phyloP scores from a whole-genome alignment of 1,284 basidiomycete species.

The Phellinidium pouzarii region DNA sequence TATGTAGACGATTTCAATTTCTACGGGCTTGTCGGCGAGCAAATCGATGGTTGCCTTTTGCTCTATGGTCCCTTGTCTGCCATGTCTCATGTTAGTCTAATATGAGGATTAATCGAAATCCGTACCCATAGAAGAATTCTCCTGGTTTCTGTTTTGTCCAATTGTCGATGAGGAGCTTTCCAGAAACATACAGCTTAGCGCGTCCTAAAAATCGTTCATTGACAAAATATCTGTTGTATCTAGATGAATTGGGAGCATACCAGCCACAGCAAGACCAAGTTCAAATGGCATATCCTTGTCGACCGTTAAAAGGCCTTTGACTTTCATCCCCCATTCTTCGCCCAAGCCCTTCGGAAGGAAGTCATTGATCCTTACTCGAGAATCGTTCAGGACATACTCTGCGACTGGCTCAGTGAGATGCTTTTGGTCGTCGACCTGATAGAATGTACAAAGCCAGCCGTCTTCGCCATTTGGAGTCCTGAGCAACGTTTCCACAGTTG shows the following conservation, averaged over 20 bases:
- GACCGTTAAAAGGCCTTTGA: constrained; percentile 38
- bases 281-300: constrained; percentile 40
- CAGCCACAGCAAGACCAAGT: constrained; percentile 51
- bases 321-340: constrained; percentile 43
- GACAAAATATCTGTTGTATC: neutral
- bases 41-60: constrained; percentile 46
- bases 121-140: constrained; percentile 61
- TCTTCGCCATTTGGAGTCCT: constrained; percentile 42
- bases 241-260: constrained; percentile 24
- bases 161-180: constrained; percentile 57
- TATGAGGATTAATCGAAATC: constrained; percentile 5
- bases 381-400: constrained; percentile 49
- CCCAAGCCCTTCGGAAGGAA: constrained; percentile 49
- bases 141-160: constrained; percentile 62
- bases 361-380: constrained; percentile 59
- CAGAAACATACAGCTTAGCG: constrained; percentile 60
- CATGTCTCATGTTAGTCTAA: neutral
- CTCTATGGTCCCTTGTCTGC: constrained; percentile 54
- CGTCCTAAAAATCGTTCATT: constrained; percentile 30
- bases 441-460: constrained; percentile 60
- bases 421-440: constrained; percentile 43
- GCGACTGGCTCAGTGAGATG: constrained; percentile 36
- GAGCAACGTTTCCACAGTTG: constrained; percentile 51
- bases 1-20: constrained; percentile 55
- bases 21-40: constrained; percentile 37